Percentiles rank a stretch among this genome's conserved stretches.
phyloP scores from a whole-genome alignment of 176 grass and related monocot genomes.

The Zoysia japonica region DNA sequence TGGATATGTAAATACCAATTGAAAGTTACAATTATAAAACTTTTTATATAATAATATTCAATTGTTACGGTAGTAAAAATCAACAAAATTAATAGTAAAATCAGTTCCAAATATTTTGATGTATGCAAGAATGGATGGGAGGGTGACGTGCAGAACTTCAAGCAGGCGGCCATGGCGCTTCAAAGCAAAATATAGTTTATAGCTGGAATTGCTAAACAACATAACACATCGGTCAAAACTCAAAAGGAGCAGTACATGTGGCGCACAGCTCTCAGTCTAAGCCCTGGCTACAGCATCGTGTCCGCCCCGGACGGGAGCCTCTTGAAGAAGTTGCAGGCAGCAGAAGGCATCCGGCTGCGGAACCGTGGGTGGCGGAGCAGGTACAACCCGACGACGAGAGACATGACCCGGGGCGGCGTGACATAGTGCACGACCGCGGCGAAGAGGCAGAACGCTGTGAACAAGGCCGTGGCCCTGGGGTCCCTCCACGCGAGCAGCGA shows the following conservation, averaged over 20 bases:
- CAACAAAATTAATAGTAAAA: too few relatives aligned
- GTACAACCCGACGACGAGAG: constrained; percentile 51
- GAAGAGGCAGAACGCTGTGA: constrained; percentile 55
- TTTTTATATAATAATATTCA: too few relatives aligned
- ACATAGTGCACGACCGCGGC: constrained; percentile 51
- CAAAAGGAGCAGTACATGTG: background rate
- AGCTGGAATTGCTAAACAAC: too few relatives aligned
- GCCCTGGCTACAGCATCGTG: constrained; percentile 36
- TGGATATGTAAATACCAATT: too few relatives aligned
- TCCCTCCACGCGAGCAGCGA: constrained; percentile 80
- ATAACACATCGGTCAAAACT: background rate
- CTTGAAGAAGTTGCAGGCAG: constrained; percentile 71
- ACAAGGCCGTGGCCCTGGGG: constrained; percentile 65
- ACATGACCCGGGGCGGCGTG: constrained; percentile 52
- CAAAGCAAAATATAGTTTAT: too few relatives aligned
- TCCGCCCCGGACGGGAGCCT: constrained; percentile 59
- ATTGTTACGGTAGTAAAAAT: too few relatives aligned
- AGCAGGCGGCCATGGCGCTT: too few relatives aligned
- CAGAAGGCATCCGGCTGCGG: constrained; percentile 57
- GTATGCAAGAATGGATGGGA: too few relatives aligned
- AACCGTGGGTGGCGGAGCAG: constrained; percentile 74
- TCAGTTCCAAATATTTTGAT: too few relatives aligned
- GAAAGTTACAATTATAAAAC: too few relatives aligned
- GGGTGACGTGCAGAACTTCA: too few relatives aligned
- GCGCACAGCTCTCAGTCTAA: background rate